Evolutionary conservation across 192 early-diverging fungal species (phyloP).

Genomic region (Coemansia sp.): DNA sequence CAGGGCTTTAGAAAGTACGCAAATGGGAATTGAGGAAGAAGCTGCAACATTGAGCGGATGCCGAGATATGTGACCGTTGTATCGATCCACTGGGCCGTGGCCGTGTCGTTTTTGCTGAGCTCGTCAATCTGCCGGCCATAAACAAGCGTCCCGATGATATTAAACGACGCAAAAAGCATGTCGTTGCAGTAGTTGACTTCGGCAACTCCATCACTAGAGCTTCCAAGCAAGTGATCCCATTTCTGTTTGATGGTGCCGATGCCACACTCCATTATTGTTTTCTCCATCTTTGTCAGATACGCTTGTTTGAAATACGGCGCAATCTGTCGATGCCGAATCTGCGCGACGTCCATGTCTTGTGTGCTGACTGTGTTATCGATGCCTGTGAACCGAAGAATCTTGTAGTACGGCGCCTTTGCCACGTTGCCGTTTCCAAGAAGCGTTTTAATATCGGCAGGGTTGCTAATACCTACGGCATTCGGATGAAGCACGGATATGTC

Average conservation of each 20-base stretch:
- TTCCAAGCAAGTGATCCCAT: constrained; percentile 25
- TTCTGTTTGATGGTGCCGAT: constrained; percentile 34
- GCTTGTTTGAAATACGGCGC: constrained; percentile 39
- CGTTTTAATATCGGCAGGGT: constrained; percentile 30
- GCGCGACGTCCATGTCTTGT: constrained; percentile 35
- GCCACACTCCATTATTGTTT: constrained; percentile 43
- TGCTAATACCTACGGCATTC: constrained; percentile 26
- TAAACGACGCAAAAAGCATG: constrained; percentile 42
- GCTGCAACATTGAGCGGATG: constrained; percentile 36
- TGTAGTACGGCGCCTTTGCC: constrained; percentile 33
- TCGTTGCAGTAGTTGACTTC: constrained; percentile 49
- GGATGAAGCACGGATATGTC: constrained; percentile 31
- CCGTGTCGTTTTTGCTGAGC: constrained; percentile 23
- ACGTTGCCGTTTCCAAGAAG: constrained; percentile 24
- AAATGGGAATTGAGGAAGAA: constrained; percentile 25
- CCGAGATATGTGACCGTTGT: constrained; percentile 37
- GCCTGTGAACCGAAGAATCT: constrained; percentile 38
- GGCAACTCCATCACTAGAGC: constrained; percentile 16
- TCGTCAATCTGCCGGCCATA: constrained; percentile 37
- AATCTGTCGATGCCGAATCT: constrained; percentile 41
- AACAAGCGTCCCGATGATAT: constrained; percentile 46
- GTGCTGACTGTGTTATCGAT: constrained; percentile 48
- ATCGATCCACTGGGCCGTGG: constrained; percentile 38
- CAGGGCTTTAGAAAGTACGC: constrained; percentile 28
- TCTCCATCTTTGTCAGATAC: constrained; percentile 41